Base-by-base conservation (phyloP, 345 rosid genomes). In the Turritis glabra region DNA sequence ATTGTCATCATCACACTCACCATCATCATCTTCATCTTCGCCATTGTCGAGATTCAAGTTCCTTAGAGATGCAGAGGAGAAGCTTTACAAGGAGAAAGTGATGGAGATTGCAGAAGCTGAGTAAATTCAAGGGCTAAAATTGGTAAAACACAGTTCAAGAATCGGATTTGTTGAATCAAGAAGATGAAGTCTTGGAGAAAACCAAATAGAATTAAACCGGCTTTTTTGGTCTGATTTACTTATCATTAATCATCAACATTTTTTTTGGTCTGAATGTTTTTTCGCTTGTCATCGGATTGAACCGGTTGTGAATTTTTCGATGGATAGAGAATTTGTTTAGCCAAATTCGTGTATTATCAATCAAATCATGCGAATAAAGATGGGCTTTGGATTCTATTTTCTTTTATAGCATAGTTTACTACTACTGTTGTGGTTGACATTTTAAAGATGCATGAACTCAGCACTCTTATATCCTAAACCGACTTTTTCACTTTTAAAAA, bases 41-140 rank as follows among this genome's bases (percentile, higher is more conserved):
- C 97, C 97, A 7, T 89, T 96, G 33, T 87, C 97, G 51, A 92
- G 83, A 84, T 90, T 95, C 79, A 92, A 88, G 93, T 92, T 95
- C 85, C 67, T 95, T 57, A 89, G 88, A 67, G 97, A 90, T 74
- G 99, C 99, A 43, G 99, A 95, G 80, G 97, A 95, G 82, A 95
- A 95, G 76, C 85, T 90, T 35, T 47, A 75, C 18, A 86, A 70
- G 75, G 86, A 58, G 65, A 81, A 43, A 46, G 33, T 48, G 44
- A 61, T 78, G 81, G 91, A 84, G 70, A 85, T 84, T 56, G 60
- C 71, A 25, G 80, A 51, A 72, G 50, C 64, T 11, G 51, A 77
- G 29, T 59, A 38, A 63, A 18, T 4, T 60, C 69, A 38, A 76
- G 40, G 40, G 48, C 18, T 56, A 46, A 32, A 53, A 61, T 7